Percentiles rank a stretch among this genome's conserved stretches.
phyloP scores from a whole-genome alignment of 2,329 filamentous ascomycete genomes.

The Kalaharituber pfeilii region DNA sequence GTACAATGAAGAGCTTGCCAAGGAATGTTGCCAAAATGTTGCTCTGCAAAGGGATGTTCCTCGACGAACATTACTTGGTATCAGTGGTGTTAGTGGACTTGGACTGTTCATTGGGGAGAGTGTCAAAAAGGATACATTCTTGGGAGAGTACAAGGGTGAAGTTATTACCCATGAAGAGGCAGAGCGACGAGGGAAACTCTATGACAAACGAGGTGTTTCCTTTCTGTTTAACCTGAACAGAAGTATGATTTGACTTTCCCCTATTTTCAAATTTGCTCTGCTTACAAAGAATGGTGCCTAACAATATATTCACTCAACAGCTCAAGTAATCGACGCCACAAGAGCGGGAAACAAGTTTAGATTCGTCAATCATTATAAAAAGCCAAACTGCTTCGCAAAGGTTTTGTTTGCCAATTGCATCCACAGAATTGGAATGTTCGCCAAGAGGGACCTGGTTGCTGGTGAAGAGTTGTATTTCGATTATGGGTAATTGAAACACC shows the following conservation, averaged over 20 bases:
- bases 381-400: slow-evolving; percentile 45
- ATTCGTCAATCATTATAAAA: slow-evolving; percentile 62
- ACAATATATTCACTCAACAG: slow-evolving; percentile 17
- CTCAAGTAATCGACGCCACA: slow-evolving; percentile 49
- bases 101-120: slow-evolving; percentile 56
- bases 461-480: slow-evolving; percentile 71
- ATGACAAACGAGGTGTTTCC: slow-evolving; percentile 27
- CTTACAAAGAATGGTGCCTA: neutral
- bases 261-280: neutral
- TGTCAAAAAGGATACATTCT: slow-evolving; percentile 50
- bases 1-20: slow-evolving; percentile 39
- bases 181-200: slow-evolving; percentile 44
- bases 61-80: slow-evolving; percentile 50
- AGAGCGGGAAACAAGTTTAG: slow-evolving; percentile 64
- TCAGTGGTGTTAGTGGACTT: slow-evolving; percentile 53
- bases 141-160: slow-evolving; percentile 69
- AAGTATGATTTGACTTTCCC: slow-evolving; percentile 22
- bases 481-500: slow-evolving; percentile 37
- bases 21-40: slow-evolving; percentile 53
- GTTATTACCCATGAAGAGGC: slow-evolving; percentile 53
- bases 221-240: slow-evolving; percentile 38
- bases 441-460: slow-evolving; percentile 45
- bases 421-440: slow-evolving; percentile 58
- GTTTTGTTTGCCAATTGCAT: slow-evolving; percentile 59
- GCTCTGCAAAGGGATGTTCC: slow-evolving; percentile 48